These are phyloP conservation scores for Monosporascus sp. DNA, from an alignment of 2,329 filamentous ascomycete genomes.

Conservation along the genomic window DNA sequence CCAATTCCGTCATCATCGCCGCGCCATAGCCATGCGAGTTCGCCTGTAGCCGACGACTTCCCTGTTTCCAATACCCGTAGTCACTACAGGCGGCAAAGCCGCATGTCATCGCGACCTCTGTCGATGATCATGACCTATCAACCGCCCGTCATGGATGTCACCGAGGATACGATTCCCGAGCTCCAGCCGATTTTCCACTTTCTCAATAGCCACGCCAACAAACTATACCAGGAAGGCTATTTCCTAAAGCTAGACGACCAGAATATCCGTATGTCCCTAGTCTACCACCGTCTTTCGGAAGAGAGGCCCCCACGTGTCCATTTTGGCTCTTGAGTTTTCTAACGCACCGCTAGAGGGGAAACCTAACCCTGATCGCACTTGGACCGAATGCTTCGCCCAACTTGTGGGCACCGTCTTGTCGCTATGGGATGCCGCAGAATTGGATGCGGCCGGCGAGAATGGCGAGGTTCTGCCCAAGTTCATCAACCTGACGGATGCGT, in stretches of 20 bases:
- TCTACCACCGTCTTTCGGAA: constrained; percentile 2
- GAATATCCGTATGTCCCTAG: constrained; percentile 66
- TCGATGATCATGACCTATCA: constrained; percentile 86
- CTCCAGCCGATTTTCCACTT: constrained; percentile 90
- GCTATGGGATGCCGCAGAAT: constrained; percentile 87
- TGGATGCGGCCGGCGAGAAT: constrained; percentile 81
- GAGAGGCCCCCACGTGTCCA: constrained; percentile 1
- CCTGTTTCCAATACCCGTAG: constrained; percentile 24
- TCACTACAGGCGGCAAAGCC: constrained; percentile 29
- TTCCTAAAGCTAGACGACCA: constrained; percentile 96
- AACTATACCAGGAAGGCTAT: constrained; percentile 96
- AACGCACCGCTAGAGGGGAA: constrained; percentile 61
- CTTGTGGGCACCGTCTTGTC: constrained; percentile 92
- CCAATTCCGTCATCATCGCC: constrained; percentile 19
- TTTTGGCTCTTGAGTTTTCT: constrained; percentile 1
- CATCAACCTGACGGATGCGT: constrained; percentile 94
- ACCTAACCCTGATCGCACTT: constrained; percentile 78
- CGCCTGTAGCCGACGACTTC: constrained; percentile 34
- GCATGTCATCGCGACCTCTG: constrained; percentile 61
- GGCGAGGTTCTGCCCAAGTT: constrained; percentile 86
- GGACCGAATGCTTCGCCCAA: constrained; percentile 96
- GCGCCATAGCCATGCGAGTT: constrained; percentile 30
- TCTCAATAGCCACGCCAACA: constrained; percentile 91
- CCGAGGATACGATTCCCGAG: constrained; percentile 82
- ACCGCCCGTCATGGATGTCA: constrained; percentile 79